These are phyloP conservation scores for Scytalidium lignicola DNA, from an alignment of 2,329 filamentous ascomycete genomes.

Conservation along the genomic window DNA sequence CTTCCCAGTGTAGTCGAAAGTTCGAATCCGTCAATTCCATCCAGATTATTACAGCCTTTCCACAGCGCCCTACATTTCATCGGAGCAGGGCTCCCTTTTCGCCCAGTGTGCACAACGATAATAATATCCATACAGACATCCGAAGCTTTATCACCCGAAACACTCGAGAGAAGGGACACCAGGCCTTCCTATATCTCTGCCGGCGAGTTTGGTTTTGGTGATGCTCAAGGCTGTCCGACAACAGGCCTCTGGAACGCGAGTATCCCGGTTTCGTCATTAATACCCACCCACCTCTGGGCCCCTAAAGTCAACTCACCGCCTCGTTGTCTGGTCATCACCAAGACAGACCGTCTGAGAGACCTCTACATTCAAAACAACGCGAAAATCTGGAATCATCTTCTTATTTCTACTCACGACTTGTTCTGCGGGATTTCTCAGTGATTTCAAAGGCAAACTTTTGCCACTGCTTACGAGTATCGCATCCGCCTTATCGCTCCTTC, in stretches of 20 bases:
- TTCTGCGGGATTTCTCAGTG: not conserved
- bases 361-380: not conserved
- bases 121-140: not conserved
- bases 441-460: constrained; percentile 1
- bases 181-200: not conserved
- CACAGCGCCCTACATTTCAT: not conserved
- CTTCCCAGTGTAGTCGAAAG: not conserved
- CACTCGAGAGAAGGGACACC: not conserved
- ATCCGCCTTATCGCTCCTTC: not conserved
- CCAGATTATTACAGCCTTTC: not conserved
- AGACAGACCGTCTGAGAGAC: constrained; percentile 1
- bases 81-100: not conserved
- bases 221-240: not conserved
- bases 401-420: not conserved
- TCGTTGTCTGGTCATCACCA: constrained; percentile 10
- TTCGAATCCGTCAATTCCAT: not conserved
- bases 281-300: not conserved
- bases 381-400: constrained; percentile 1
- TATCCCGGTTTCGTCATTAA: constrained; percentile 1
- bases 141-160: not conserved
- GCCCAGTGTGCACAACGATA: not conserved
- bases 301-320: constrained; percentile 10
- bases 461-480: constrained; percentile 6
- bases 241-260: not conserved
- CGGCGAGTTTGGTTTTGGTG: not conserved